Conservation (phyloP, 108 stramenopile genomes). For the Skeletonema costatum region DNA sequence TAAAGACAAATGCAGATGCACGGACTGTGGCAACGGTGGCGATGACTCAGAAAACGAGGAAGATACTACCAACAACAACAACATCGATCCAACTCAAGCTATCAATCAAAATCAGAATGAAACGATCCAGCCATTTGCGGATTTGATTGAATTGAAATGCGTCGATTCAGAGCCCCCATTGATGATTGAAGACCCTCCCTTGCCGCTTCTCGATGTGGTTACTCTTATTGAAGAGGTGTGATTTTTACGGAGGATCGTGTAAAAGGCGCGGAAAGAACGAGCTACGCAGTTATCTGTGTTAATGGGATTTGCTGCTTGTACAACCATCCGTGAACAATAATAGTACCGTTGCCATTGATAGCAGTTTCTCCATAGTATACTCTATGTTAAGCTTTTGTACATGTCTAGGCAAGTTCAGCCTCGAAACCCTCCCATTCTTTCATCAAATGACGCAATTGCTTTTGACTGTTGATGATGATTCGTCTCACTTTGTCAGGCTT, state of each 20-base stretch:
- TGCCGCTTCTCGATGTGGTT: not conserved
- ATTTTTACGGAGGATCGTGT: not conserved
- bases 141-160: not conserved
- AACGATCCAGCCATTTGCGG: not conserved
- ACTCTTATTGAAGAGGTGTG: not conserved
- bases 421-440: slow-evolving; percentile 77
- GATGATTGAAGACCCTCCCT: not conserved
- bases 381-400: not conserved
- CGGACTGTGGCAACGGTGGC: not conserved
- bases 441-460: slow-evolving; percentile 58
- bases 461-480: slow-evolving; percentile 70
- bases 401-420: slow-evolving; percentile 43
- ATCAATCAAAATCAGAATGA: not conserved
- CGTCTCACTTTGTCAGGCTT: slow-evolving; percentile 85
- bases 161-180: not conserved
- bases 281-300: too few relatives aligned
- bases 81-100: not conserved
- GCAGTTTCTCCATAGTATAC: too few relatives aligned
- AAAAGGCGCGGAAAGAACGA: too few relatives aligned
- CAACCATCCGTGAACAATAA: not conserved
- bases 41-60: not conserved
- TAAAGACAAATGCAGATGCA: not conserved
- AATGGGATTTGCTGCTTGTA: too few relatives aligned
- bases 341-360: not conserved
- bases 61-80: not conserved